phyloP scores from a whole-genome alignment of 305 asterid genomes.

The Fraxinus albicans region DNA sequence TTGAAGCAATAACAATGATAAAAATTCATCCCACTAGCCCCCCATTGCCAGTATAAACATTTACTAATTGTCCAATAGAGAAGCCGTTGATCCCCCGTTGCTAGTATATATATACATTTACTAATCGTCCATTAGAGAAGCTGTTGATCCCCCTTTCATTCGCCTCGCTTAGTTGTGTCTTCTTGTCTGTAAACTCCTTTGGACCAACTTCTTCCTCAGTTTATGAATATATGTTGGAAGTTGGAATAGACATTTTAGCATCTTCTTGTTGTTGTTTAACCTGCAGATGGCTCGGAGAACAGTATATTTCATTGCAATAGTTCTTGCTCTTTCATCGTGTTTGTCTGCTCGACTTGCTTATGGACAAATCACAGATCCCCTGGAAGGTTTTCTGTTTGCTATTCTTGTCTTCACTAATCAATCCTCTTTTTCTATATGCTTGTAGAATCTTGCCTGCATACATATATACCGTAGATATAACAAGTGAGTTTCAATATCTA shows the following conservation, averaged over 20 bases:
- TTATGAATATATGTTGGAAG: neutral
- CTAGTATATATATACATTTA: neutral
- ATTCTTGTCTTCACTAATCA: neutral
- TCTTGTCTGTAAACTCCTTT: neutral
- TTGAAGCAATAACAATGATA: neutral
- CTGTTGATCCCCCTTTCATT: neutral
- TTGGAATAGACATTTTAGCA: neutral
- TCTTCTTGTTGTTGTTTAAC: neutral
- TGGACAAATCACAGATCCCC: conserved; percentile 42
- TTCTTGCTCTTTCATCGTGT: conserved; percentile 27
- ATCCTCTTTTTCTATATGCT: neutral
- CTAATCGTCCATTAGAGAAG: conserved; percentile 6
- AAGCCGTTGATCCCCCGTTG: neutral
- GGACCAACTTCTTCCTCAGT: neutral
- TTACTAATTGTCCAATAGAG: no score
- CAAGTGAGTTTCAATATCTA: neutral
- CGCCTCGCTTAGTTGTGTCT: neutral
- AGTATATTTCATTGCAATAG: conserved; percentile 17
- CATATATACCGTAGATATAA: neutral
- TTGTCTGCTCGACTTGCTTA: conserved; percentile 23
- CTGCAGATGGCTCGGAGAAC: conserved; percentile 29
- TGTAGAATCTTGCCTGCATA: neutral
- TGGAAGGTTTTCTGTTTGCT: conserved; percentile 33
- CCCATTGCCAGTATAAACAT: no score
- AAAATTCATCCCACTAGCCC: neutral